Conservation (phyloP, 108 stramenopile genomes). For the Cyclotella baltica region DNA sequence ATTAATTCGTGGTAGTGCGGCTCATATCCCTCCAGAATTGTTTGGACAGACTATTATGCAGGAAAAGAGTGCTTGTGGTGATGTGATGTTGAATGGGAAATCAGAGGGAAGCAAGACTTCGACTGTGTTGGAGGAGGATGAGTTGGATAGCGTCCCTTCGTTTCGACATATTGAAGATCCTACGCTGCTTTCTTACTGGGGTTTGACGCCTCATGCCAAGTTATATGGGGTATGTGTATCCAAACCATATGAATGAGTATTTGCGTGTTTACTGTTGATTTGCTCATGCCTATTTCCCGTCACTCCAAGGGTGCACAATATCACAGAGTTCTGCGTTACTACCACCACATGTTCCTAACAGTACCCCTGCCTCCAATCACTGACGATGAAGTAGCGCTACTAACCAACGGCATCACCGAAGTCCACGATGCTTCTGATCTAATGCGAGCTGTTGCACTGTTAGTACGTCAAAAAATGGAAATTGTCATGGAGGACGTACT, state of each 20-base stretch:
- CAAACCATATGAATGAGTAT: not conserved
- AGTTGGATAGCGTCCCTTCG: not conserved
- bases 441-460: constrained; percentile 28
- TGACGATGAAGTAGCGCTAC: constrained; percentile 18
- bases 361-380: constrained; percentile 18
- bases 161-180: constrained; percentile 42
- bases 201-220: constrained; percentile 28
- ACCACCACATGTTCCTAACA: constrained; percentile 21
- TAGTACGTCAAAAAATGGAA: constrained; percentile 36
- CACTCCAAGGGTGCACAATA: constrained; percentile 25
- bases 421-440: constrained; percentile 37
- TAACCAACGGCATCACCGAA: constrained; percentile 37
- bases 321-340: constrained; percentile 32
- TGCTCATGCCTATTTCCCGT: not conserved
- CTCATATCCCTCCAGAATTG: constrained; percentile 32
- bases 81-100: constrained; percentile 12
- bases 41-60: constrained; percentile 41
- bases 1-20: constrained; percentile 30
- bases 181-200: constrained; percentile 26
- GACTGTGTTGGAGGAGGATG: not conserved
- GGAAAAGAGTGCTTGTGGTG: constrained; percentile 31
- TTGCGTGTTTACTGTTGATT: not conserved
- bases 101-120: not conserved
- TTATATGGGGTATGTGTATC: constrained; percentile 30
- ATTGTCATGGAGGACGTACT: constrained; percentile 40